phyloP scores from a whole-genome alignment of 495 filamentous ascomycete species.

The Penicillium cataractarum region DNA sequence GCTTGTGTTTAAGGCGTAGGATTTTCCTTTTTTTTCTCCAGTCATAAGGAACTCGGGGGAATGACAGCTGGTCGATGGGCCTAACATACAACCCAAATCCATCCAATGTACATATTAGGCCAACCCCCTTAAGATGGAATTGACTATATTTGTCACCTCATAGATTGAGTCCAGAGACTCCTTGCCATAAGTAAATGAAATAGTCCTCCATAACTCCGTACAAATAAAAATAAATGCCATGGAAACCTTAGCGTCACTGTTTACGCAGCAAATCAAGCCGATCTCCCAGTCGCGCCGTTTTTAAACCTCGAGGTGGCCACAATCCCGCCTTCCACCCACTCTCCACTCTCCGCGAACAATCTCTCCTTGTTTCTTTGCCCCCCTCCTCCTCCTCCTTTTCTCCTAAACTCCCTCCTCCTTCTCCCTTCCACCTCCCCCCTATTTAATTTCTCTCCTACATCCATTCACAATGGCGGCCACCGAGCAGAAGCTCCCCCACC shows the following conservation, averaged over 20 bases:
- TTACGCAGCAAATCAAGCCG: constrained; percentile 13
- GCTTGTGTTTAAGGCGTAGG: background rate
- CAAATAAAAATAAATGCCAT: background rate
- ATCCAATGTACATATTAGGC: background rate
- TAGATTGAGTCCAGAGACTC: background rate
- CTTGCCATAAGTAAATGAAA: background rate
- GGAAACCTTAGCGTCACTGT: constrained; percentile 3
- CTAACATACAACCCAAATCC: background rate
- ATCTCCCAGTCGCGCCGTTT: constrained; percentile 9
- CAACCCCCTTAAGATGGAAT: background rate
- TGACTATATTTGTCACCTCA: background rate
- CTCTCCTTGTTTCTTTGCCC: background rate
- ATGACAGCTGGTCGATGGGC: constrained; percentile 1
- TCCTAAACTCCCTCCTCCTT: constrained; percentile 13
- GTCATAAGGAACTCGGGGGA: background rate
- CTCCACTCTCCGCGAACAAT: background rate
- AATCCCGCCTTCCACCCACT: constrained; percentile 21
- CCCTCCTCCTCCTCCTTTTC: constrained; percentile 21
- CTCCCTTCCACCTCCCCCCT: constrained; percentile 18
- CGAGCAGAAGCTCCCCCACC: constrained; percentile 53
- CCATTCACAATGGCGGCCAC: constrained; percentile 45
- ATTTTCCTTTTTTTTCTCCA: background rate
- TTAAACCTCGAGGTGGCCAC: constrained; percentile 10
- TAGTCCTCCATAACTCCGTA: too few species aligned
- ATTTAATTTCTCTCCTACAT: constrained; percentile 12